These are phyloP conservation scores for Aspergillus brunneoviolaceus DNA, from an alignment of 2,329 filamentous ascomycete genomes.

Conservation along the genomic window DNA sequence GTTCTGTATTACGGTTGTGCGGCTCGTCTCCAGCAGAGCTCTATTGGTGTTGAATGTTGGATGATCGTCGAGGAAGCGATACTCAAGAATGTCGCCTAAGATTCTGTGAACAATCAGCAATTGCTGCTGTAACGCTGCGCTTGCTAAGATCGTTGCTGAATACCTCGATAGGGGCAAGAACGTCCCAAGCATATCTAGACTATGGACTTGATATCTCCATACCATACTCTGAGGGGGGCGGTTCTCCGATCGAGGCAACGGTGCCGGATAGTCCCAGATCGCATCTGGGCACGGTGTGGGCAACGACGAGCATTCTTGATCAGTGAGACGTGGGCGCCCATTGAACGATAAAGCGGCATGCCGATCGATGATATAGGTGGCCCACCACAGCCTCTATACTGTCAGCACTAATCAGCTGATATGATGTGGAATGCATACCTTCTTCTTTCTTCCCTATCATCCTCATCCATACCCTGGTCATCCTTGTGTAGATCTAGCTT, in stretches of 20 bases:
- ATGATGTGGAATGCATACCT: background rate
- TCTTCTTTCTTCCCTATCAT: background rate
- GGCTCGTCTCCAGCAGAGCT: background rate
- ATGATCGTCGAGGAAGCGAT: constrained; percentile 2
- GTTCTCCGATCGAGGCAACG: background rate
- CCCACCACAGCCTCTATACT: background rate
- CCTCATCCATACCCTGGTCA: background rate
- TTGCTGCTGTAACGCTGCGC: too few species aligned
- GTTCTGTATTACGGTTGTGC: background rate
- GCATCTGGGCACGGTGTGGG: background rate
- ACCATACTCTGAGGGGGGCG: background rate
- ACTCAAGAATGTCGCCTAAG: constrained; percentile 1
- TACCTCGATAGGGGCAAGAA: constrained; percentile 1
- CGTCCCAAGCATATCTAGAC: constrained; percentile 1
- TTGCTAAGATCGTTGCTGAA: too few species aligned
- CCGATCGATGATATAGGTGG: constrained; percentile 6
- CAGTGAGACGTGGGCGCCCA: constrained; percentile 1
- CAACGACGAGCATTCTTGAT: background rate
- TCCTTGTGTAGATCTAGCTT: constrained; percentile 2
- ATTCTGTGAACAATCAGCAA: background rate
- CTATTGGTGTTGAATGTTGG: background rate
- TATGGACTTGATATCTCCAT: background rate
- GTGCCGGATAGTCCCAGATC: background rate
- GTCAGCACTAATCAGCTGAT: background rate
- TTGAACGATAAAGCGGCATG: constrained; percentile 3